Percentiles rank a stretch among this genome's conserved stretches.
phyloP scores from a whole-genome alignment of 2,329 filamentous ascomycete genomes.

The Monosporascus ibericus region DNA sequence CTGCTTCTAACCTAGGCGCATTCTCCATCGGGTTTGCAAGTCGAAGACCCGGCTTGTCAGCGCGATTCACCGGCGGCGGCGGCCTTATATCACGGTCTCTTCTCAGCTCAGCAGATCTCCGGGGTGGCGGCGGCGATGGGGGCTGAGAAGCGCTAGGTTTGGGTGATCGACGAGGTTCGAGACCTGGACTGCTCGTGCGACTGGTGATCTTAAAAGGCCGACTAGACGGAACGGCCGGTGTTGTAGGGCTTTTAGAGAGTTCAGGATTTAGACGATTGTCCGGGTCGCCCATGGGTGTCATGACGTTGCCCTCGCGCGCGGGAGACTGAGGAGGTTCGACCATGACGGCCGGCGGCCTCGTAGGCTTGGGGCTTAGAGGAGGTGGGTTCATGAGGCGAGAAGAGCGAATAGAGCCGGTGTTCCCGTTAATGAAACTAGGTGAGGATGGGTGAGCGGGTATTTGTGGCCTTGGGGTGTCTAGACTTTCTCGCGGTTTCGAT shows the following conservation, averaged over 20 bases:
- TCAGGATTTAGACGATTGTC: conserved; percentile 42
- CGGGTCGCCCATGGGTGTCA: conserved; percentile 32
- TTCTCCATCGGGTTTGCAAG: conserved; percentile 31
- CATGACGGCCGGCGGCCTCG: conserved; percentile 57
- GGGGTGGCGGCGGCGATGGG: conserved; percentile 58
- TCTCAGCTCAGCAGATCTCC: conserved; percentile 54
- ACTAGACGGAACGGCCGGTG: conserved; percentile 33
- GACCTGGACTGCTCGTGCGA: conserved; percentile 46
- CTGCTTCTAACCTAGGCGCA: conserved; percentile 27
- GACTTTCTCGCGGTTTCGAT: conserved; percentile 18
- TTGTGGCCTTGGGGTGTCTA: conserved; percentile 12
- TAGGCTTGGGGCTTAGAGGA: conserved; percentile 38
- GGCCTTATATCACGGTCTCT: conserved; percentile 39
- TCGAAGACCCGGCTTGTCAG: conserved; percentile 67
- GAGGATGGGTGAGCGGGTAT: conserved; percentile 38
- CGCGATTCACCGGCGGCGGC: conserved; percentile 65
- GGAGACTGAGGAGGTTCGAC: conserved; percentile 67
- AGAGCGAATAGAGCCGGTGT: conserved; percentile 31
- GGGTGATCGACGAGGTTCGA: conserved; percentile 44
- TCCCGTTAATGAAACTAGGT: not conserved
- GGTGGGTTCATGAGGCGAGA: conserved; percentile 35
- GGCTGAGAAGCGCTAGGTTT: conserved; percentile 42
- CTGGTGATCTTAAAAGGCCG: conserved; percentile 49
- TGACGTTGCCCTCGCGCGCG: conserved; percentile 40
- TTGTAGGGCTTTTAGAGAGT: conserved; percentile 32